Conservation (phyloP, 2,329 filamentous ascomycete species). For the Elsinoe ampelina region DNA sequence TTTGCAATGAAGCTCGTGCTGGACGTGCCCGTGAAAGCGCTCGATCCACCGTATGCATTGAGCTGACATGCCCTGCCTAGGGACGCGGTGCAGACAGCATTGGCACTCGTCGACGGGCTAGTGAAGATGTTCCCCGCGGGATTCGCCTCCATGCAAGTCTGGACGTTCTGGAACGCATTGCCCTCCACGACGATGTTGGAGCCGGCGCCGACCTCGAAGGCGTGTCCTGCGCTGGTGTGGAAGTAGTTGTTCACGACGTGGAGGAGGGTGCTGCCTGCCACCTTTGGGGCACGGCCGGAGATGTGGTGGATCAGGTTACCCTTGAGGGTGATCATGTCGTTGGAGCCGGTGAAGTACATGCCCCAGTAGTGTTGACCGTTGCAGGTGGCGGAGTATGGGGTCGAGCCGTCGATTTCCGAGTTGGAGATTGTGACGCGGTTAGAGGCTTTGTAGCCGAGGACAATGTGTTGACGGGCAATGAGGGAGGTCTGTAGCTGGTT, state of each 20-base stretch:
- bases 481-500: conserved; percentile 38
- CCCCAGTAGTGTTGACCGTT: conserved; percentile 53
- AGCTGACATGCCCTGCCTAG: conserved; percentile 44
- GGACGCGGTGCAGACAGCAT: conserved; percentile 34
- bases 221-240: conserved; percentile 46
- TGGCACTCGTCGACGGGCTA: conserved; percentile 26
- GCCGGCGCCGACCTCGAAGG: conserved; percentile 42
- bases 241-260: conserved; percentile 57
- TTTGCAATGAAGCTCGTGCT: conserved; percentile 42
- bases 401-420: conserved; percentile 48
- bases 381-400: conserved; percentile 48
- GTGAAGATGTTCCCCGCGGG: conserved; percentile 35
- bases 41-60: conserved; percentile 32
- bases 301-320: conserved; percentile 53
- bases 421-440: conserved; percentile 53
- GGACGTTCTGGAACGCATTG: conserved; percentile 27
- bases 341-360: conserved; percentile 48
- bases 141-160: conserved; percentile 30
- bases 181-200: conserved; percentile 23
- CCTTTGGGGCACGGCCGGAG: conserved; percentile 49
- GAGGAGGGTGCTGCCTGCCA: conserved; percentile 46
- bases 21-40: conserved; percentile 16
- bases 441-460: conserved; percentile 45
- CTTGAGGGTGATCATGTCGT: conserved; percentile 50
- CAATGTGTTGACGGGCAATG: conserved; percentile 52